Percentiles rank a stretch among this genome's conserved stretches.
Conservation (phyloP, 192 early-diverging fungal genomes). For the Backusella parvicylindrica region DNA sequence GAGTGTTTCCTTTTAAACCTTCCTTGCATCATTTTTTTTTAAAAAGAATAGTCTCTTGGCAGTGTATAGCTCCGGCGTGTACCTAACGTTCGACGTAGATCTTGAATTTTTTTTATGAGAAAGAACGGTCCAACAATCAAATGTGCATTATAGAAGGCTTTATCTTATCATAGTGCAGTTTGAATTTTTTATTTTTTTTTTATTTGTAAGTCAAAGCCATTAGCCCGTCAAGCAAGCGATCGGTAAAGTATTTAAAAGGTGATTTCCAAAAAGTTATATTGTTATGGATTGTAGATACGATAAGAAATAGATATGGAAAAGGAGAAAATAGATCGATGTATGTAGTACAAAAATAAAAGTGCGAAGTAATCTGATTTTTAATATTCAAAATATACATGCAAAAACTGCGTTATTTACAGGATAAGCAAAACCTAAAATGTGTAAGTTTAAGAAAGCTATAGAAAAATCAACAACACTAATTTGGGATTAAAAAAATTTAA, state of each 20-base stretch:
- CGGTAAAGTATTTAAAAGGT: neutral
- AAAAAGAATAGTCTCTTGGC: neutral
- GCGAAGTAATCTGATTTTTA: neutral
- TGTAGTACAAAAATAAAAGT: neutral
- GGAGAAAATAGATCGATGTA: neutral
- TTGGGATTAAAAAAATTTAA: neutral
- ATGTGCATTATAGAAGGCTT: neutral
- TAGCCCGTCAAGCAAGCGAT: neutral
- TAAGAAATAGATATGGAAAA: neutral
- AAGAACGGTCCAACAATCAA: neutral
- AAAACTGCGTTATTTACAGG: neutral
- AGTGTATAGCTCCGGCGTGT: neutral
- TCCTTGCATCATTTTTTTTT: neutral
- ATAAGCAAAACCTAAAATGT: neutral
- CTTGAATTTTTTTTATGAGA: neutral
- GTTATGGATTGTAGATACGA: neutral
- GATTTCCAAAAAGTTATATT: neutral
- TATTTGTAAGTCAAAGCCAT: neutral
- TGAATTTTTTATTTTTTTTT: neutral
- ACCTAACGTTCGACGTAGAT: neutral
- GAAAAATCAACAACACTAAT: neutral
- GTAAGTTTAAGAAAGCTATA: neutral
- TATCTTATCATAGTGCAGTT: neutral
- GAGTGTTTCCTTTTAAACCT: neutral
- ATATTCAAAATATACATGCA: neutral